phyloP scores from a whole-genome alignment of 2,329 filamentous ascomycete genomes.

The Pyricularia grisea region DNA sequence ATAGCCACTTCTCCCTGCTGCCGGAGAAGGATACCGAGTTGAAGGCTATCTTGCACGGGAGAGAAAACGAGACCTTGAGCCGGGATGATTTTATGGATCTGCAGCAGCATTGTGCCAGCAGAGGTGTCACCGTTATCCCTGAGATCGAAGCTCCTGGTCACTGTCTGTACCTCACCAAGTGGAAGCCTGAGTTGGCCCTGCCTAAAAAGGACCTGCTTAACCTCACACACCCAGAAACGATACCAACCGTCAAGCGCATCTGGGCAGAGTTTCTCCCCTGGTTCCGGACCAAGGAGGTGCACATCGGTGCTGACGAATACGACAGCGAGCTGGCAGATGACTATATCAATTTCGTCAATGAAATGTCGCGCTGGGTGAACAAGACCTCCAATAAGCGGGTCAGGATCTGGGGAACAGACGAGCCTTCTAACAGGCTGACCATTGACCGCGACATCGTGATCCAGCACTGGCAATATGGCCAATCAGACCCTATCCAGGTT shows the following conservation, averaged over 20 bases:
- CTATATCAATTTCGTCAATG: constrained; percentile 44
- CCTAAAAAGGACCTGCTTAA: constrained; percentile 34
- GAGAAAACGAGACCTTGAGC: constrained; percentile 45
- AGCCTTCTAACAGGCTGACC: constrained; percentile 22
- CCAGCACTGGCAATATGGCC: constrained; percentile 47
- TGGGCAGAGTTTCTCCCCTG: constrained; percentile 44
- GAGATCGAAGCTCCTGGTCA: constrained; percentile 54
- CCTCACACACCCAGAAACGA: constrained; percentile 42
- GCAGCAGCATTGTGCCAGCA: constrained; percentile 38
- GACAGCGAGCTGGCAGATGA: constrained; percentile 25
- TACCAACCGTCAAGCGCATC: constrained; percentile 40
- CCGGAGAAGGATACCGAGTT: constrained; percentile 30
- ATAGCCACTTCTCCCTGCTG: constrained; percentile 44
- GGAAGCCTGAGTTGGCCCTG: constrained; percentile 43
- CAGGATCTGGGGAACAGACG: constrained; percentile 48
- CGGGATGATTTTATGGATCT: constrained; percentile 39
- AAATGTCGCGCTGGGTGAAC: constrained; percentile 36
- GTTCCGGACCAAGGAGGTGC: constrained; percentile 45
- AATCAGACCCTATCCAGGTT: constrained; percentile 37
- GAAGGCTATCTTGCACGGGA: constrained; percentile 37
- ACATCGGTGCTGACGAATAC: constrained; percentile 49
- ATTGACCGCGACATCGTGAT: constrained; percentile 34
- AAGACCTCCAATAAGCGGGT: constrained; percentile 29
- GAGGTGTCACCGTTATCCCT: constrained; percentile 48
- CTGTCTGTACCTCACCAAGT: constrained; percentile 44